Conservation (phyloP, 345 rosid genomes). For the Syzygium grande region DNA sequence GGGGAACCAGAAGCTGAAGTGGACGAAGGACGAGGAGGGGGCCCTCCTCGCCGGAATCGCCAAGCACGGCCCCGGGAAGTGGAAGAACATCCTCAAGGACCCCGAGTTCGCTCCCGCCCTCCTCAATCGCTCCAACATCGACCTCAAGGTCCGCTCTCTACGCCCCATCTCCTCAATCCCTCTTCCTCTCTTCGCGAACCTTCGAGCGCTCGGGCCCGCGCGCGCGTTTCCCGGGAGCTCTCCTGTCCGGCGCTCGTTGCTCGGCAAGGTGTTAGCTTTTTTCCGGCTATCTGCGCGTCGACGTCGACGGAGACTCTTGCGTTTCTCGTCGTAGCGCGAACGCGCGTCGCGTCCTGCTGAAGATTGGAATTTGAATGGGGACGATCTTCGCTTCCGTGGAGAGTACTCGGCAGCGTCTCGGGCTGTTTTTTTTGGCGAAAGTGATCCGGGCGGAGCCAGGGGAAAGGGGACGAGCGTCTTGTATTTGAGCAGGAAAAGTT, state of each 20-base stretch:
- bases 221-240: background rate
- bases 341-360: background rate
- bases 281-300: background rate
- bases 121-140: constrained; percentile 69
- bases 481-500: background rate
- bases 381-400: background rate
- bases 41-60: constrained; percentile 63
- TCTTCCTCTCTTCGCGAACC: background rate
- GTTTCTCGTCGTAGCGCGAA: background rate
- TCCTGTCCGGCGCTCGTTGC: background rate
- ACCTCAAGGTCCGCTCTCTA: constrained; percentile 54
- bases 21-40: constrained; percentile 77
- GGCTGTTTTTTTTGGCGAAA: background rate
- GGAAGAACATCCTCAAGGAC: constrained; percentile 79
- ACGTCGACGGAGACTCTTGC: background rate
- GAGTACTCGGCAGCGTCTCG: background rate
- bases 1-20: constrained; percentile 86
- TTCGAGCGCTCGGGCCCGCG: background rate
- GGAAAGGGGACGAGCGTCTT: background rate
- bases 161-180: background rate
- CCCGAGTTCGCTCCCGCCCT: constrained; percentile 57
- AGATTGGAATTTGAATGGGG: background rate
- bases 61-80: constrained; percentile 80
- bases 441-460: background rate
- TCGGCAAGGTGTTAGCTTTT: background rate